Conservation (phyloP, 805 yeast genomes). For the Tetrapisispora iriomotensis region DNA sequence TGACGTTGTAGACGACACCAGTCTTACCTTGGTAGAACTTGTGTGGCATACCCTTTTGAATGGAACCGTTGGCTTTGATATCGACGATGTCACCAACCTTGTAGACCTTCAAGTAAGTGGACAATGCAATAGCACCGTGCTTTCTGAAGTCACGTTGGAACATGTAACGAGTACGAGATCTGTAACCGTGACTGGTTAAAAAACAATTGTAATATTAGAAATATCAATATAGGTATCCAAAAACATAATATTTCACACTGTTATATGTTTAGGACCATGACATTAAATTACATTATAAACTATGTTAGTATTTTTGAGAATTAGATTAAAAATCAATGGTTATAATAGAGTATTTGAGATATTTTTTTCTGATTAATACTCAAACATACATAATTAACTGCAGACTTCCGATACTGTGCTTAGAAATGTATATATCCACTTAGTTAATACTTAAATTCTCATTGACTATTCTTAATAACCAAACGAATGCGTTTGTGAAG, state of each 20-base stretch:
- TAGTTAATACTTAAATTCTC: no score
- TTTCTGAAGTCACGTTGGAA: conserved; percentile 98
- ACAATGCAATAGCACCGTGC: conserved; percentile 89
- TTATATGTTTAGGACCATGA: no score
- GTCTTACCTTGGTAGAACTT: conserved; percentile 99
- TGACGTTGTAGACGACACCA: conserved; percentile 97
- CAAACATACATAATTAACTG: no score
- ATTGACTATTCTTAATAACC: no score
- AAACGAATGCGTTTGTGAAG: no score
- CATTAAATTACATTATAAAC: neutral
- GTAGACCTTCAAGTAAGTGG: conserved; percentile 96
- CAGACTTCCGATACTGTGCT: no score
- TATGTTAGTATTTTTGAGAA: neutral
- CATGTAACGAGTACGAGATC: conserved; percentile 99
- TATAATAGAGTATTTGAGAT: no score
- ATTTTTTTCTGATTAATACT: no score
- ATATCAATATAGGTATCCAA: neutral
- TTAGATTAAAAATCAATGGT: no score
- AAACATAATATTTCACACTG: no score
- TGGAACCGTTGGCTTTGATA: conserved; percentile 97
- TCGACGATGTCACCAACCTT: conserved; percentile 99
- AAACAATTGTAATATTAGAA: conserved; percentile 1
- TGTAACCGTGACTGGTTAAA: conserved; percentile 80
- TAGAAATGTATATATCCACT: no score
- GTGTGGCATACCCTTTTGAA: conserved; percentile 99